A percentile compares a stretch with the other conserved stretches of the same genome.
phyloP scores from a whole-genome alignment of 1,284 basidiomycete genomes.

The Microbotryum violaceum region DNA sequence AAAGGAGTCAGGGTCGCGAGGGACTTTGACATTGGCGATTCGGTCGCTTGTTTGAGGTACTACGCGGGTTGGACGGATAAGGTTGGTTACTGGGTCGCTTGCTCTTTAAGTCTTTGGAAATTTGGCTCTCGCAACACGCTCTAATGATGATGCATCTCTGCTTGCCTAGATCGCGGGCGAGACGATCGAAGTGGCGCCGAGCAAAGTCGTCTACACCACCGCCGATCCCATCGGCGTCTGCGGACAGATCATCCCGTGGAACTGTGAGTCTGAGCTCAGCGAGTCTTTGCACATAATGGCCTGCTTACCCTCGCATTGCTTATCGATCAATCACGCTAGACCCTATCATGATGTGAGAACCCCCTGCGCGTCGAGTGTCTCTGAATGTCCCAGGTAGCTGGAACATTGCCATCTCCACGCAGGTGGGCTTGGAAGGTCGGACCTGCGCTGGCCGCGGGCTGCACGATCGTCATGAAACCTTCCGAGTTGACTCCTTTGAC shows the following conservation, averaged over 20 bases:
- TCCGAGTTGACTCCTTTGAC: conserved; percentile 38
- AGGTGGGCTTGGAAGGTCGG: conserved; percentile 33
- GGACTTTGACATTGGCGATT: conserved; percentile 23
- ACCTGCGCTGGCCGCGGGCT: conserved; percentile 30
- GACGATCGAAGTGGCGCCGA: conserved; percentile 24
- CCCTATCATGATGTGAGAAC: too few relatives aligned
- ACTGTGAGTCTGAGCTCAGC: too few relatives aligned
- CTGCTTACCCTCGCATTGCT: too few relatives aligned
- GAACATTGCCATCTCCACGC: background rate
- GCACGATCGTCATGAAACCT: conserved; percentile 37
- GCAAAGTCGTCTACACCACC: conserved; percentile 25
- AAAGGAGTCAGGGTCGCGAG: conserved; percentile 25
- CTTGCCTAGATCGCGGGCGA: conserved; percentile 7
- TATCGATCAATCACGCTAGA: too few relatives aligned
- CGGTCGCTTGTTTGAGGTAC: conserved; percentile 19
- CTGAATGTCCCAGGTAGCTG: too few relatives aligned
- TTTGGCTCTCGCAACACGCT: too few relatives aligned
- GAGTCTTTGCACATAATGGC: too few relatives aligned
- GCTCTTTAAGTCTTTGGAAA: too few relatives aligned
- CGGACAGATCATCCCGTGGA: conserved; percentile 1
- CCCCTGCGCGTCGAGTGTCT: background rate
- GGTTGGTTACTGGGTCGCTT: background rate
- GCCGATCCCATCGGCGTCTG: conserved; percentile 28
- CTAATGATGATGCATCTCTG: too few relatives aligned
- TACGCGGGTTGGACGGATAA: conserved; percentile 31